Evolutionary conservation across 2,329 filamentous ascomycete species (phyloP).

Genomic region (Chrysosporium keratinophilum): DNA sequence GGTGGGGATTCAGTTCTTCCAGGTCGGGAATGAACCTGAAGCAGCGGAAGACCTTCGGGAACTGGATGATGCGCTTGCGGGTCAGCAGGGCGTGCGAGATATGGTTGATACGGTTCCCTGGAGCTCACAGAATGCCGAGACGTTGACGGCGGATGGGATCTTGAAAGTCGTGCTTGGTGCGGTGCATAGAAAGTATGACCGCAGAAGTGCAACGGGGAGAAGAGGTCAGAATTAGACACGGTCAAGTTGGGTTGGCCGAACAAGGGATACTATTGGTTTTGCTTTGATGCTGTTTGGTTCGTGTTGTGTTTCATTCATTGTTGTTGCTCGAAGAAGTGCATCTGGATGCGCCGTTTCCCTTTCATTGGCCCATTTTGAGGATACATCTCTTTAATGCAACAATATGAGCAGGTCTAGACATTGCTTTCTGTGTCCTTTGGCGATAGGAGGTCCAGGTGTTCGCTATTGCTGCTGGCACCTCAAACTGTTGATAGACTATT

Average conservation of each 20-base stretch:
- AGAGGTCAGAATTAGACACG: not conserved
- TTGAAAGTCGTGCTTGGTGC: slow-evolving; percentile 74
- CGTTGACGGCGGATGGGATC: slow-evolving; percentile 58
- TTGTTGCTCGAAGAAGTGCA: not conserved
- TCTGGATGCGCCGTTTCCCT: not conserved
- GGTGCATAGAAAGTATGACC: slow-evolving; percentile 57
- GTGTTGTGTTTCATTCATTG: not conserved
- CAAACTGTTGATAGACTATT: too few species aligned
- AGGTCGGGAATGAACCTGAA: slow-evolving; percentile 63
- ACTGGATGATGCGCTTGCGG: slow-evolving; percentile 62
- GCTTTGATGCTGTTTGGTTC: not conserved
- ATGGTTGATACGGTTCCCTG: slow-evolving; percentile 88
- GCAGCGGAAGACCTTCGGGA: slow-evolving; percentile 57
- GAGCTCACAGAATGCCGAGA: slow-evolving; percentile 38
- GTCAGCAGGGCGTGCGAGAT: slow-evolving; percentile 57
- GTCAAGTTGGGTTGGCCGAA: not conserved
- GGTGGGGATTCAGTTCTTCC: slow-evolving; percentile 90
- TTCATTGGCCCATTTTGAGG: too few species aligned
- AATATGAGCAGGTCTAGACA: not conserved
- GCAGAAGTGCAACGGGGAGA: slow-evolving; percentile 4
- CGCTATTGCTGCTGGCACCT: too few species aligned
- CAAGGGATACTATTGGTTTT: not conserved
- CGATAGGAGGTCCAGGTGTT: too few species aligned
- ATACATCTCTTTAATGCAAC: too few species aligned
- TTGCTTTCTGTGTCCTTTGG: not conserved